Percentiles rank a stretch among this genome's conserved stretches.
Evolutionary conservation across 2,329 filamentous ascomycete species (phyloP).

Genomic region (Botryotinia globosa): DNA sequence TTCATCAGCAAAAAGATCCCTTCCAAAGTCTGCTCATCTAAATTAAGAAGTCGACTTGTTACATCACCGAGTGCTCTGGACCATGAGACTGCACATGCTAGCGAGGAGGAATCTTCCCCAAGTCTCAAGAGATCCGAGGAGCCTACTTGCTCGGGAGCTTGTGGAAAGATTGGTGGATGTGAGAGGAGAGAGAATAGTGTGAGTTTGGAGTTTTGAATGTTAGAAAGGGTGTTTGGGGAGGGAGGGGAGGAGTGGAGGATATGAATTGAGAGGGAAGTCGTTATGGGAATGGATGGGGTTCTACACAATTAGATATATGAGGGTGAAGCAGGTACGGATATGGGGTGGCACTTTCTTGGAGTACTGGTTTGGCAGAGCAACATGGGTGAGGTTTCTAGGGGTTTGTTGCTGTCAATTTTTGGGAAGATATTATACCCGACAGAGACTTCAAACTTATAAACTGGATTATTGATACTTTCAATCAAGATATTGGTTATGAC

Average conservation of each 20-base stretch:
- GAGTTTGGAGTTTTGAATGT: neutral
- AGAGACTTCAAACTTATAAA: neutral
- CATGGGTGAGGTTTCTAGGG: no score
- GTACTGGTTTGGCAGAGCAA: neutral
- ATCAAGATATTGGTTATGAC: fast-evolving
- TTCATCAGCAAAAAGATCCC: neutral
- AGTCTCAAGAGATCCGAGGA: no score
- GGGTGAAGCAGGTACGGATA: no score
- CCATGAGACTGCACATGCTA: neutral
- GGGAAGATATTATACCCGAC: neutral
- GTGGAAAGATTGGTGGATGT: neutral
- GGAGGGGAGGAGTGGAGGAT: neutral
- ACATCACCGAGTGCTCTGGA: neutral
- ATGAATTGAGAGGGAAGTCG: neutral
- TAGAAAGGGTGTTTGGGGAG: no score
- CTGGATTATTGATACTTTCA: neutral
- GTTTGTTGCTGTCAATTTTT: neutral
- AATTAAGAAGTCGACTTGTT: neutral
- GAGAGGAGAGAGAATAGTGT: neutral
- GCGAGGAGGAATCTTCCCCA: no score
- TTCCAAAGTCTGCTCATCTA: conserved; percentile 2
- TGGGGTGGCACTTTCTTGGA: neutral
- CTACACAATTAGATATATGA: neutral
- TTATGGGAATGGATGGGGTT: no score
- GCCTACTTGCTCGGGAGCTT: neutral